phyloP scores from a whole-genome alignment of 495 filamentous ascomycete species.

The Hypoxylon subgilvum region DNA sequence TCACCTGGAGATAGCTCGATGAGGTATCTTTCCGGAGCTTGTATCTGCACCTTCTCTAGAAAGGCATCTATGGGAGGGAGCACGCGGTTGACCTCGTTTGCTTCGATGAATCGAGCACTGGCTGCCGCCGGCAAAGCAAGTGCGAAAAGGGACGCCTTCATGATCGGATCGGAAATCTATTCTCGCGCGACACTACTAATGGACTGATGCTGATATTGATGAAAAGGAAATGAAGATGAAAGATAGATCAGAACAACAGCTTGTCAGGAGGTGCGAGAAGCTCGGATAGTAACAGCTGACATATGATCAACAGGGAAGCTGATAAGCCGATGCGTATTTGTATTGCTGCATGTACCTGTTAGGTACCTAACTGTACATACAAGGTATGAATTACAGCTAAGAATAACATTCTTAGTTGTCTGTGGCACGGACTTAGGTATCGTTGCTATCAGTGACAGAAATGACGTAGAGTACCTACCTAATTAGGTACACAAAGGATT shows the following conservation, averaged over 20 bases:
- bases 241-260: not conserved
- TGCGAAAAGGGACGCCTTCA: conserved; percentile 55
- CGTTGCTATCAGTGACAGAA: conserved; percentile 13
- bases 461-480: too few species aligned
- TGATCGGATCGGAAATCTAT: conserved; percentile 45
- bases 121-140: conserved; percentile 55
- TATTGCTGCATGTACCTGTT: too few species aligned
- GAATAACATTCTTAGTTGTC: too few species aligned
- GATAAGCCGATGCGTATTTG: too few species aligned
- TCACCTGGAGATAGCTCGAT: conserved; percentile 89
- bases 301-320: conserved; percentile 2
- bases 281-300: conserved; percentile 21
- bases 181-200: not conserved
- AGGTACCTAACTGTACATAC: too few species aligned
- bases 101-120: conserved; percentile 59
- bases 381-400: too few species aligned
- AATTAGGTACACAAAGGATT: too few species aligned
- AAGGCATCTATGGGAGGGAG: conserved; percentile 45
- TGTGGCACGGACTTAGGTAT: too few species aligned
- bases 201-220: conserved; percentile 1
- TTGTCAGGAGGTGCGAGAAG: not conserved
- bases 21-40: conserved; percentile 63
- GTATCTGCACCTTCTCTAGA: conserved; percentile 45
- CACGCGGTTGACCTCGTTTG: conserved; percentile 50
- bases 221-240: not conserved